Percentiles rank a stretch among this genome's conserved stretches.
Evolutionary conservation across 2,329 filamentous ascomycete genomes (phyloP).

Genomic region (Phoma sp.): DNA sequence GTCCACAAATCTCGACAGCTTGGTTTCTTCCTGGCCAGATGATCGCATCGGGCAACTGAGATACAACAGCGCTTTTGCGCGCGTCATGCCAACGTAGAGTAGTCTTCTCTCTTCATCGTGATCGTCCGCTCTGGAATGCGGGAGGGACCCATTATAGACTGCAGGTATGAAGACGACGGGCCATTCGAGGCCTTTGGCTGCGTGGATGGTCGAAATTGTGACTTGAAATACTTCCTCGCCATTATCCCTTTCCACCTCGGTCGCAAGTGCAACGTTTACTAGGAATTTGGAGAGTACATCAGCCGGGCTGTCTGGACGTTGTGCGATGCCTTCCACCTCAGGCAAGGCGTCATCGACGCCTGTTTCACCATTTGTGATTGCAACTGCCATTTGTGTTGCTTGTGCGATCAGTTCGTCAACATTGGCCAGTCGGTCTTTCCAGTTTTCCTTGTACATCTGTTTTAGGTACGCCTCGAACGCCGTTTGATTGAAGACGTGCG

Average conservation of each 20-base stretch:
- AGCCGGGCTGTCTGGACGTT: constrained; percentile 60
- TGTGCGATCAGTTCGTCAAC: constrained; percentile 86
- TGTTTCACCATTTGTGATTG: constrained; percentile 49
- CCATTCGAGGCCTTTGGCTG: constrained; percentile 96
- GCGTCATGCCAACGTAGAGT: constrained; percentile 95
- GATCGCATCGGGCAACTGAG: constrained; percentile 78
- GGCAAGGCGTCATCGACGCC: constrained; percentile 62
- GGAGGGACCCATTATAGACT: constrained; percentile 88
- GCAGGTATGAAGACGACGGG: constrained; percentile 92
- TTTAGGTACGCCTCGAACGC: constrained; percentile 77
- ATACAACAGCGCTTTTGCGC: constrained; percentile 85
- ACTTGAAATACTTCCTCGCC: constrained; percentile 67
- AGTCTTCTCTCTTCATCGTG: constrained; percentile 85
- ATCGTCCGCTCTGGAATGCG: constrained; percentile 85
- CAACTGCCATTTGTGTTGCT: constrained; percentile 71
- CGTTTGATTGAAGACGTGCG: constrained; percentile 68
- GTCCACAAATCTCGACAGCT: constrained; percentile 75
- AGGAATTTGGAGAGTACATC: constrained; percentile 80
- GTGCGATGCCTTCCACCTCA: constrained; percentile 73
- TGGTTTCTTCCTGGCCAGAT: constrained; percentile 66
- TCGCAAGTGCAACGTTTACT: constrained; percentile 79
- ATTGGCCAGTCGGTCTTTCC: constrained; percentile 81
- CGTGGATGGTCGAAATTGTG: constrained; percentile 95
- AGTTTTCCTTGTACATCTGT: constrained; percentile 68
- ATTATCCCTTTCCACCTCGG: constrained; percentile 72